A percentile compares a stretch with the other conserved stretches of the same genome.
Conservation (phyloP, 768 basidiomycete species). For the Nidularia sp. region DNA sequence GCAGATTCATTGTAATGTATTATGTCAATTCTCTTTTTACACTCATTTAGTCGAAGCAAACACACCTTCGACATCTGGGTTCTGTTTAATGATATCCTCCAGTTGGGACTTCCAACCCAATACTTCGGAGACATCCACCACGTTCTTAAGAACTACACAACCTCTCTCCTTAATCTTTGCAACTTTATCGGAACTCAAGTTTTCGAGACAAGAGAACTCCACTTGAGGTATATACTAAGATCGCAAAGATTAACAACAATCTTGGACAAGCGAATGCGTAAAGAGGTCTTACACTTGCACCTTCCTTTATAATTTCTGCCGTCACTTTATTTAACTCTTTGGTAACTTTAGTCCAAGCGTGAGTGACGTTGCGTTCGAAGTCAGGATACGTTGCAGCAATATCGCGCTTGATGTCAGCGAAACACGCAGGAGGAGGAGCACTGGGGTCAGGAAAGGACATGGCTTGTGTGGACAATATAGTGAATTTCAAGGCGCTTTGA, state of each 20-base stretch:
- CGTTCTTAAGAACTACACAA: conserved; percentile 39
- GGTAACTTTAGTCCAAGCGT: conserved; percentile 47
- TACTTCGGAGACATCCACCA: conserved; percentile 44
- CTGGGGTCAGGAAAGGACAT: not conserved
- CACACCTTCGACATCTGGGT: conserved; percentile 28
- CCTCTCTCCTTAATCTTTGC: not conserved
- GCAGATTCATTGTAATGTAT: not conserved
- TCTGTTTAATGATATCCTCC: conserved; percentile 43
- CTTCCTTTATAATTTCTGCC: not conserved
- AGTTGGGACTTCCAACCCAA: conserved; percentile 44
- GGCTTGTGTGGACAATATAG: too few species aligned
- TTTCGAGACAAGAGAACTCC: conserved; percentile 39
- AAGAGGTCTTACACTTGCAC: not conserved
- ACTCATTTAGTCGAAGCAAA: not conserved
- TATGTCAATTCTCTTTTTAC: not conserved
- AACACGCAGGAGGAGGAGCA: not conserved
- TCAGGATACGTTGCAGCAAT: conserved; percentile 18
- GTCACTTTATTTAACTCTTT: not conserved
- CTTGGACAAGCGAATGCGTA: conserved; percentile 23
- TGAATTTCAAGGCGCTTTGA: too few species aligned
- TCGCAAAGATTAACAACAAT: not conserved
- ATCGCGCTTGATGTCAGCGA: conserved; percentile 28
- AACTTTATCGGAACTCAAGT: conserved; percentile 23
- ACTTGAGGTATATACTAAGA: conserved; percentile 47
- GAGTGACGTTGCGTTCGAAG: conserved; percentile 32